A percentile compares a stretch with the other conserved stretches of the same genome.
These are phyloP conservation scores for Fusarium graminum DNA, from an alignment of 2,329 filamentous ascomycete genomes.

Conservation along the genomic window DNA sequence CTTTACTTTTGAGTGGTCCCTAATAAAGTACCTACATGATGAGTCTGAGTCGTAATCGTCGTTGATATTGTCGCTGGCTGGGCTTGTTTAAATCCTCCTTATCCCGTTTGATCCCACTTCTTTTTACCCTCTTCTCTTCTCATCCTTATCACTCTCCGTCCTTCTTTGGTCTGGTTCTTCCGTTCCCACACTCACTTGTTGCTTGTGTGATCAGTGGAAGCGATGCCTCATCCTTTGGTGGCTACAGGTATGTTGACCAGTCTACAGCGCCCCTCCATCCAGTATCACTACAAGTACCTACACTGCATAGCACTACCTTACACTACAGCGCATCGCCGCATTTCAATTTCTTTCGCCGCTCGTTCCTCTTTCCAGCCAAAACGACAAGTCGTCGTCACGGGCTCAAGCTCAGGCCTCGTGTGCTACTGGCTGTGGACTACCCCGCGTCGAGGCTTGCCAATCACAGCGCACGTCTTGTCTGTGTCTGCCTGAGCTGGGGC, in stretches of 20 bases:
- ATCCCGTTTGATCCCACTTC: slow-evolving; percentile 22
- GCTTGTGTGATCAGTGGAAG: slow-evolving; percentile 6
- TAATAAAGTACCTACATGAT: slow-evolving; percentile 4
- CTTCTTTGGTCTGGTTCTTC: neutral
- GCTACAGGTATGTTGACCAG: slow-evolving; percentile 41
- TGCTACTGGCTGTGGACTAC: slow-evolving; percentile 29
- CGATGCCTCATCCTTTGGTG: slow-evolving; percentile 43
- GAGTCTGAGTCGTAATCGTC: slow-evolving; percentile 32
- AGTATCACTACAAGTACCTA: neutral
- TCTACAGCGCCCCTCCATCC: slow-evolving; percentile 1
- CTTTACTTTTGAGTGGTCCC: slow-evolving; percentile 1
- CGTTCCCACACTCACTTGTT: slow-evolving; percentile 6
- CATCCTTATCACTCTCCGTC: slow-evolving; percentile 1
- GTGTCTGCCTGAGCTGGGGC: slow-evolving; percentile 33
- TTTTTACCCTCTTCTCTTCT: neutral
- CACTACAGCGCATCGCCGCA: neutral
- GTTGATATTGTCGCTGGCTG: slow-evolving; percentile 21
- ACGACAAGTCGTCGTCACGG: slow-evolving; percentile 31
- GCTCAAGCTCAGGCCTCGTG: slow-evolving; percentile 25
- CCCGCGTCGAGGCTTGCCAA: slow-evolving; percentile 46
- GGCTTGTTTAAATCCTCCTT: slow-evolving; percentile 27
- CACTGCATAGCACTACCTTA: neutral
- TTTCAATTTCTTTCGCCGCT: slow-evolving; percentile 1
- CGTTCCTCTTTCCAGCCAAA: slow-evolving; percentile 6
- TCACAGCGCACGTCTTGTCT: slow-evolving; percentile 33